Base-by-base conservation (phyloP, 148 eudicot genomes). In the Linanthus parryae region DNA sequence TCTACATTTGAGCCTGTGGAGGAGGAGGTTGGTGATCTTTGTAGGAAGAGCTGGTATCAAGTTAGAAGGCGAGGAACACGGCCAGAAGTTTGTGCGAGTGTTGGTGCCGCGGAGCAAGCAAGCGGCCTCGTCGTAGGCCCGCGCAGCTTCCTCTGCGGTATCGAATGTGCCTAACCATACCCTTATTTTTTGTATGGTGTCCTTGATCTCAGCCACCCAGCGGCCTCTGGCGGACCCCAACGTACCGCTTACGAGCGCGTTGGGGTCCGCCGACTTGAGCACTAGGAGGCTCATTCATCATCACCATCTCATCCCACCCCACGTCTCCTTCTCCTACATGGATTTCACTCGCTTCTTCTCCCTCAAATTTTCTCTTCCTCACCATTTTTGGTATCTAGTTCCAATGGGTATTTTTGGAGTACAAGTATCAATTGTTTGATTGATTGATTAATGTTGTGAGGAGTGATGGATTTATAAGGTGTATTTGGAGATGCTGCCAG, bases 51-150 rank as follows among this genome's bases (percentile, higher is more conserved):
- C 80, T 1, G 80, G 58, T 8, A 57, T 24, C 0, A 67, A n/a
- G 14, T 62, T 47, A n/a, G 66, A 33, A 10, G 64, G 54, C 1
- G 56, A 35, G 4, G 65, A 53, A 50, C 39, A 41, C 5, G 76
- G 80, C 75, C 75, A 75, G 44, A 74, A 74, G 18, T 74, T 74
- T 0, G 74, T 74, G 3, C 79, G 59, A 0, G 79, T 74, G 30
- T 74, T 74, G 34, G 72, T 48, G 3, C 79, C 79, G 3, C 79
- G 71, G n/a, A 74, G 79, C 38, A 74, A 44, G 52, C 79, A 74
- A 54, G 74, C 79, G 1, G 79, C 79, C 50, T 74, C 79, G 41
- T 74, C 79, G 14, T 74, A 74, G 25, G 79, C 79, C 26, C 79
- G 61, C 16, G 79, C 79, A 0, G 79, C 79, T 47, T 74, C 75